A percentile compares a stretch with the other conserved stretches of the same genome.
These are phyloP conservation scores for Colletotrichum viniferum DNA, from an alignment of 2,329 filamentous ascomycete genomes.

Conservation along the genomic window DNA sequence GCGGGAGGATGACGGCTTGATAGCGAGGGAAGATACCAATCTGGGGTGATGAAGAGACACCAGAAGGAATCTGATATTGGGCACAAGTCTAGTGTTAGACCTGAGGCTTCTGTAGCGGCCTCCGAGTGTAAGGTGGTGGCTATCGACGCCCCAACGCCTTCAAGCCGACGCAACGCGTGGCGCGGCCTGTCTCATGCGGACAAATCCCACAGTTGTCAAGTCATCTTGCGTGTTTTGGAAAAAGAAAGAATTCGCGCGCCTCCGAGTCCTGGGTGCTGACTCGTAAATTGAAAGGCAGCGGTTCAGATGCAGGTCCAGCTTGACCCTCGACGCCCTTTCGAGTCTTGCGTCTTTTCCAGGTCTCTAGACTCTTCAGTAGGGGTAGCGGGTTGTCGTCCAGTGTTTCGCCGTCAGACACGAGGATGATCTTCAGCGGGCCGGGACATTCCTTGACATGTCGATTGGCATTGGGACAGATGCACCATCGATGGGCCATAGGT, in stretches of 20 bases:
- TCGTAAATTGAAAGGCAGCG: background rate
- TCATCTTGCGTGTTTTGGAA: background rate
- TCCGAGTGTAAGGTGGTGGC: background rate
- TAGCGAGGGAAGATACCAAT: background rate
- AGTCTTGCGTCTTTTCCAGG: background rate
- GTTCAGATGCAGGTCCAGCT: background rate
- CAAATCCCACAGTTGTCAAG: background rate
- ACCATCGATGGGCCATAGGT: background rate
- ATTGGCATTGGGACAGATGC: background rate
- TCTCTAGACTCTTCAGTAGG: background rate
- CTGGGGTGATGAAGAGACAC: background rate
- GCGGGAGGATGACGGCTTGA: background rate
- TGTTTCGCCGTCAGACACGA: slow-evolving; percentile 3
- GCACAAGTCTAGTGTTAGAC: background rate
- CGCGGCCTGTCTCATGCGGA: background rate
- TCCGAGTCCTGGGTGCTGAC: background rate
- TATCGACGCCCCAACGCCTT: background rate
- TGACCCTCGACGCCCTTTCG: background rate
- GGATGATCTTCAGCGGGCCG: slow-evolving; percentile 19
- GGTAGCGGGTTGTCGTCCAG: background rate
- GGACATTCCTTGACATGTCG: slow-evolving; percentile 8
- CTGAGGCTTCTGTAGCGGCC: background rate
- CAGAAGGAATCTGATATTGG: background rate
- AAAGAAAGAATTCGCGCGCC: background rate
- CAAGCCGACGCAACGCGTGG: background rate